phyloP scores from a whole-genome alignment of 2,329 filamentous ascomycete species.

The Exserohilum rostratum region DNA sequence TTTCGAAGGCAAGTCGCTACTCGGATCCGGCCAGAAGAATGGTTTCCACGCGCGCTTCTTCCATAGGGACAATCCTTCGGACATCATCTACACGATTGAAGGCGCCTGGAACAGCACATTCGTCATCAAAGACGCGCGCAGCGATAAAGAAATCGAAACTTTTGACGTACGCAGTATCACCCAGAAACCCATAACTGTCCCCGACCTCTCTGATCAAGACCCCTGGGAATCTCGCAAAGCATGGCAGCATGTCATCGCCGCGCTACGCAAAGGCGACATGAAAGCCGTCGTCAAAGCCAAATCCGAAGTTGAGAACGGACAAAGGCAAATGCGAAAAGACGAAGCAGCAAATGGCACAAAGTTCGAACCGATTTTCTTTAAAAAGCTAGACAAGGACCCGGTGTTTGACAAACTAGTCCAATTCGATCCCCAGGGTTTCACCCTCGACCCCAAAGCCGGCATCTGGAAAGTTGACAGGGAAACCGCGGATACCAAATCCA shows the following conservation, averaged over 20 bases:
- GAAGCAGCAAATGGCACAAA: conserved; percentile 43
- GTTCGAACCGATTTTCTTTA: conserved; percentile 53
- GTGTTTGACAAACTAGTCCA: conserved; percentile 34
- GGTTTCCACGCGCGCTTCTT: conserved; percentile 49
- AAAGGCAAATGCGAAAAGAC: conserved; percentile 51
- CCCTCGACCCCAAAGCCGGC: conserved; percentile 32
- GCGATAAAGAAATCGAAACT: conserved; percentile 45
- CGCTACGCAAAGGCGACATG: conserved; percentile 52
- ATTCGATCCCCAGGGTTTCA: conserved; percentile 27
- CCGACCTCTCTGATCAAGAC: conserved; percentile 49
- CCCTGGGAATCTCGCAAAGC: conserved; percentile 54
- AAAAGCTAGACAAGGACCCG: conserved; percentile 33
- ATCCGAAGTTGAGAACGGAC: conserved; percentile 44
- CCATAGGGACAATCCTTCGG: conserved; percentile 39
- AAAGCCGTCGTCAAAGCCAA: conserved; percentile 43
- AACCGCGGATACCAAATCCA: conserved; percentile 26
- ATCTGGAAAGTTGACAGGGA: conserved; percentile 43
- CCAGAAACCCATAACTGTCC: conserved; percentile 29
- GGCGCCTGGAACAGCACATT: conserved; percentile 53
- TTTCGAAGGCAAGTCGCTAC: conserved; percentile 53
- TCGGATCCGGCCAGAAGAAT: conserved; percentile 51
- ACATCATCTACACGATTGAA: conserved; percentile 47
- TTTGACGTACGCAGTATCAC: conserved; percentile 39
- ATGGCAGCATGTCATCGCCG: conserved; percentile 51
- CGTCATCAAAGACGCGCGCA: conserved; percentile 43